Percentiles rank a stretch among this genome's conserved stretches.
Conservation (phyloP, 2,329 filamentous ascomycete species). For the Cytospora piceae region DNA sequence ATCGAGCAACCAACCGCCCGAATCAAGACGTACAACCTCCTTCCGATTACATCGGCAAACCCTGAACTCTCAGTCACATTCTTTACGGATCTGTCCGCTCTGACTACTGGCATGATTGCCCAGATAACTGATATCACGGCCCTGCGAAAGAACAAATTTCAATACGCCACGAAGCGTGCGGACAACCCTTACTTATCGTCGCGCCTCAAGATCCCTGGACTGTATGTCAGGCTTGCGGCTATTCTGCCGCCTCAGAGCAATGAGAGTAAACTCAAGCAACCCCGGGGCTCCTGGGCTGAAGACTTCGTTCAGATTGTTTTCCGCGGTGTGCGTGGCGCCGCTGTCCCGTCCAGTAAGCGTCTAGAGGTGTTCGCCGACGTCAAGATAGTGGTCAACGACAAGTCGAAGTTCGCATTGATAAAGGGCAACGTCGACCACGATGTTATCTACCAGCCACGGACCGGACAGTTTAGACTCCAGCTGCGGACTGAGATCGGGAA, state of each 20-base stretch:
- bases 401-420: constrained; percentile 58
- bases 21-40: constrained; percentile 38
- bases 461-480: constrained; percentile 66
- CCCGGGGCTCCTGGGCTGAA: constrained; percentile 57
- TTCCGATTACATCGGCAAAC: constrained; percentile 32
- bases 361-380: constrained; percentile 54
- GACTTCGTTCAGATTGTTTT: constrained; percentile 64
- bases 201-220: constrained; percentile 51
- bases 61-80: constrained; percentile 53
- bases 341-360: constrained; percentile 14
- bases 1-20: constrained; percentile 36
- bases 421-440: constrained; percentile 61
- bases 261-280: constrained; percentile 32
- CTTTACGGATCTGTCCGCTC: constrained; percentile 56
- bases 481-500: constrained; percentile 62
- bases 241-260: constrained; percentile 37
- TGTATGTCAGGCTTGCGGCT: constrained; percentile 54
- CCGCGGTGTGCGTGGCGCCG: constrained; percentile 45
- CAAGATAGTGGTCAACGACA: constrained; percentile 57
- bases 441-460: constrained; percentile 62
- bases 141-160: constrained; percentile 50
- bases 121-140: constrained; percentile 55
- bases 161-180: constrained; percentile 39
- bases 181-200: constrained; percentile 46
- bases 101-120: constrained; percentile 55